phyloP scores from a whole-genome alignment of 129 eudicot species.

The Flaveria sonorensis region DNA sequence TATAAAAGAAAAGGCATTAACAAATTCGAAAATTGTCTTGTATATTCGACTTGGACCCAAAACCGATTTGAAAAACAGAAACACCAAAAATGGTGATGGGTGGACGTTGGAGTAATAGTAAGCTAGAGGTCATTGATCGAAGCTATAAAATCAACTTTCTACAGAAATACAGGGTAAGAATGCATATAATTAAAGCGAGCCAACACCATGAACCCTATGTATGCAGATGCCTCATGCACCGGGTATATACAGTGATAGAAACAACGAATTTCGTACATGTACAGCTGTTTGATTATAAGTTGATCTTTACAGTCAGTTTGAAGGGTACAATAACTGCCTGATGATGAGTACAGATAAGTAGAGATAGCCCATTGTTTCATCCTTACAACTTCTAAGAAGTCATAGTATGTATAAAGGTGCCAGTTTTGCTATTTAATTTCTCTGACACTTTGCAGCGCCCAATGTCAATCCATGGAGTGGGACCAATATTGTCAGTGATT shows the following conservation, averaged over 20 bases:
- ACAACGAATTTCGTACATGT: slow-evolving; percentile 2
- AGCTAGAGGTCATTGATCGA: too few relatives aligned
- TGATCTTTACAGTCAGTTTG: neutral
- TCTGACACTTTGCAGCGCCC: neutral
- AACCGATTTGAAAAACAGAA: neutral
- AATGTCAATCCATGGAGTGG: neutral
- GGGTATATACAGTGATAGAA: neutral
- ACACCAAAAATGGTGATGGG: neutral
- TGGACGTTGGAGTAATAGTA: too few relatives aligned
- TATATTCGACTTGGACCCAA: neutral
- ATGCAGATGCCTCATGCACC: too few relatives aligned
- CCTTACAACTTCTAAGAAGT: neutral
- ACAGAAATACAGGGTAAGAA: too few relatives aligned
- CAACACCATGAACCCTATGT: too few relatives aligned
- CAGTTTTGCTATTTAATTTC: slow-evolving; percentile 5
- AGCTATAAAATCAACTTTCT: too few relatives aligned
- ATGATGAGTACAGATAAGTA: neutral
- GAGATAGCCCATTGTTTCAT: slow-evolving; percentile 16
- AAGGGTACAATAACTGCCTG: neutral
- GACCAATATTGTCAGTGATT: neutral
- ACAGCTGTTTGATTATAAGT: neutral
- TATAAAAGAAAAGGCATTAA: neutral
- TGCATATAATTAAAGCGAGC: neutral
- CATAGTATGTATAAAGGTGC: neutral
- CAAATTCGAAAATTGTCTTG: neutral